These are phyloP conservation scores for Cercis canadensis DNA, from an alignment of 306 rosid species.

Conservation along the genomic window DNA sequence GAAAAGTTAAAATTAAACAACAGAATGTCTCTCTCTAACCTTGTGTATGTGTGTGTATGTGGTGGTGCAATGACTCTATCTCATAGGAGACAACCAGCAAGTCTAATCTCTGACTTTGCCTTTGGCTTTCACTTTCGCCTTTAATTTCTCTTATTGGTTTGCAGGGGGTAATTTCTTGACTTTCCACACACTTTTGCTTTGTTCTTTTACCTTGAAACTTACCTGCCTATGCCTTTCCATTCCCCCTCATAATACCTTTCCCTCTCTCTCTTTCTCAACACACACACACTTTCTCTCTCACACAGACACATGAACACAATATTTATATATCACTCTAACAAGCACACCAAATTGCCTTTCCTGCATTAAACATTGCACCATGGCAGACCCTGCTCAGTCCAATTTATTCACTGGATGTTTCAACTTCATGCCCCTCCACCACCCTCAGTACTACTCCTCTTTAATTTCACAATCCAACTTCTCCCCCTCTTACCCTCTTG, in stretches of 20 bases:
- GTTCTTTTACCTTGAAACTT: conserved; percentile 26
- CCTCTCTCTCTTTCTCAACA: background rate
- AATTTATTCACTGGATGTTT: conserved; percentile 37
- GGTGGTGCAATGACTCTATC: conserved; percentile 38
- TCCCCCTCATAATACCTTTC: background rate
- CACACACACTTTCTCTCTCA: conserved; percentile 4
- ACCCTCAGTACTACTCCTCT: conserved; percentile 34
- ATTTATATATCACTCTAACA: conserved; percentile 31
- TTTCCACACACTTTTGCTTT: conserved; percentile 42
- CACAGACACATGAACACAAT: background rate
- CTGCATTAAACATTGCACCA: conserved; percentile 19
- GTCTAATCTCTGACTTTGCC: conserved; percentile 64
- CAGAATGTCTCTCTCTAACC: background rate
- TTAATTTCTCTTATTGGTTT: conserved; percentile 43
- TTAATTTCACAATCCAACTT: conserved; percentile 10
- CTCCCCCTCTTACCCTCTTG: conserved; percentile 12
- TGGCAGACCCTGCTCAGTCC: conserved; percentile 59
- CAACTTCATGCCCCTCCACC: conserved; percentile 51
- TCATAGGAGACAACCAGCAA: conserved; percentile 56
- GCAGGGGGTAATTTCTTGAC: conserved; percentile 64
- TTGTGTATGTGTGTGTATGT: background rate
- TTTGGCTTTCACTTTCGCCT: conserved; percentile 49
- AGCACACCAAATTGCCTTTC: conserved; percentile 15
- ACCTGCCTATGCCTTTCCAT: conserved; percentile 25
- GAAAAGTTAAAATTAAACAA: background rate